These are phyloP conservation scores for Trichoderma pleuroti DNA, from an alignment of 2,329 filamentous ascomycete genomes.

Conservation along the genomic window DNA sequence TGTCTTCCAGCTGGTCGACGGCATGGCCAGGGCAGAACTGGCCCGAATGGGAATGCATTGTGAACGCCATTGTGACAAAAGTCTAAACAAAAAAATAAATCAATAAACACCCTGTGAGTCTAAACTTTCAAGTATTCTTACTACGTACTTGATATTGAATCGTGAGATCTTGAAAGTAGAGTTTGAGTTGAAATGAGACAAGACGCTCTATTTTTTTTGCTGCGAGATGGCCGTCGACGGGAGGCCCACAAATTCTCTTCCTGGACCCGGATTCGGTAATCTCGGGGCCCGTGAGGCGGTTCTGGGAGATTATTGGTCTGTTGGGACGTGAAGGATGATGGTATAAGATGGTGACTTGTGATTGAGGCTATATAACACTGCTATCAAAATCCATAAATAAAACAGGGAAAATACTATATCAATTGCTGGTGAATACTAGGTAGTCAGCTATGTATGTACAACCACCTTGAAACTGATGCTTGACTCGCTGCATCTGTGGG, in stretches of 20 bases:
- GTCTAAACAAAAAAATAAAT: not conserved
- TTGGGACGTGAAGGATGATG: not conserved
- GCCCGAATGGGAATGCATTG: slow-evolving; percentile 96
- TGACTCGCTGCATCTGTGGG: not conserved
- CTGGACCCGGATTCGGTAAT: not conserved
- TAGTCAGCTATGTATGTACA: not conserved
- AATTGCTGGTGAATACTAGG: not conserved
- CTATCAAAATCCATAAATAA: not conserved
- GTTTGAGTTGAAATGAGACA: not conserved
- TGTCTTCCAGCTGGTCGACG: slow-evolving; percentile 75
- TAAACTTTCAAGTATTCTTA: not conserved
- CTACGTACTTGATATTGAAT: not conserved
- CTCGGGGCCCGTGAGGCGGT: slow-evolving; percentile 2
- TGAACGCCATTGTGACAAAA: slow-evolving; percentile 72
- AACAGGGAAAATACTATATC: not conserved
- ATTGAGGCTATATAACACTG: not conserved
- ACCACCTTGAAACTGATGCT: not conserved
- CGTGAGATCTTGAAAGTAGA: not conserved
- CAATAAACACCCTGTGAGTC: not conserved
- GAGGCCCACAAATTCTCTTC: not conserved
- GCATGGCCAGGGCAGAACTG: slow-evolving; percentile 95
- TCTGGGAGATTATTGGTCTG: slow-evolving; percentile 1
- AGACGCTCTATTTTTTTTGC: not conserved
- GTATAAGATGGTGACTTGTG: not conserved
- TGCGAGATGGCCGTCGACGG: not conserved